Evolutionary conservation across 1,284 basidiomycete species (phyloP), one percentile per base, ranked within the genome.

Genomic region (Ganoderma leucocontextum): DNA sequence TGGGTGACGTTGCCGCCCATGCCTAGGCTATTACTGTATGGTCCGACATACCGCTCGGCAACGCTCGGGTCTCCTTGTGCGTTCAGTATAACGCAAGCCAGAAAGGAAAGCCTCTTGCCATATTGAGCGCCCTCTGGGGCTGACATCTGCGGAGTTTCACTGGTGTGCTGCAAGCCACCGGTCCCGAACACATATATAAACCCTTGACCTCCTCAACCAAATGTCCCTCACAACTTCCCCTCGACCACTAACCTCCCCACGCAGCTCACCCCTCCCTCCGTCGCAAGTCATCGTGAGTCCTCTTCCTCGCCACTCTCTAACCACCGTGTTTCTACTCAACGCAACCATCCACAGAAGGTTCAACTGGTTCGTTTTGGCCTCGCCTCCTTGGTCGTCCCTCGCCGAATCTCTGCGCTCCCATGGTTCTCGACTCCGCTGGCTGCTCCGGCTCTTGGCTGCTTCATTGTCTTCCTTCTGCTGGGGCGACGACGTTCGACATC

Each of bases 51-150:
- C 29, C 29, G 29, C 29, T 29, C 29, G 29, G 29, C 29, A 29
- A 29, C 29, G 29, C 29, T 22, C 44, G 44, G 44, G 19, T 47
- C 44, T 9, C 44, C 19, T 47, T 47, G 44, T 47, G 44, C 13
- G 19, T 22, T 22, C 44, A 8, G 19, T 47, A 33, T 4, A 36
- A 59, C n/a, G 2, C 7, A 13, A 25, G 6, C 55, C 0, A 58
- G 52, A 58, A n/a, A 38, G 35, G 55, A 36, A 58, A 58, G 33
- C 17, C 19, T 39, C 19, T 39, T 59, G 57, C 57, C 36, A 59
- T 59, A 22, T 38, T 39, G 1, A 36, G 35, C 36, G 7, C n/a
- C 44, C n/a, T 47, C 10, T 35, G 36, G 9, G 10, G 57, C 57
- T 22, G 33, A 36, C 36, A n/a, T 19, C 8, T 25, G 49, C 49